These are phyloP conservation scores for Solanum lycopersicoides DNA, from an alignment of 257 asterid species.

Conservation along the genomic window DNA sequence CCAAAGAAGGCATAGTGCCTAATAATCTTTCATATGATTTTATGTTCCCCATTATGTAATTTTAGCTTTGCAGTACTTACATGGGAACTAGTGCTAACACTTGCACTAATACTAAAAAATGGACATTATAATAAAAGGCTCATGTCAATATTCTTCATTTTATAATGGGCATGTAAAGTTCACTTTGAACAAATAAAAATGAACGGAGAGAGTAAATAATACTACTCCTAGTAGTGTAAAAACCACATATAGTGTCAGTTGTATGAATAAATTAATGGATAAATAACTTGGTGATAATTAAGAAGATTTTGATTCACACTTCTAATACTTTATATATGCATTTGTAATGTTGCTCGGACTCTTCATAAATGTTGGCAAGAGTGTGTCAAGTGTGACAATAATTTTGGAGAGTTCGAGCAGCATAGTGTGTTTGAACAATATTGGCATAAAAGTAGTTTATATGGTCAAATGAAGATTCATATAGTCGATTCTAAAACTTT, in stretches of 20 bases:
- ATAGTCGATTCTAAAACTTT: background rate
- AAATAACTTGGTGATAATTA: background rate
- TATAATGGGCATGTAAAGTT: background rate
- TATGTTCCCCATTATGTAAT: constrained; percentile 15
- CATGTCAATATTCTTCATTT: background rate
- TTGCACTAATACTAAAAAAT: background rate
- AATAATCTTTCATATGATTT: background rate
- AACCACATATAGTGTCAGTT: background rate
- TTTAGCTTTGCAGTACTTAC: constrained; percentile 2
- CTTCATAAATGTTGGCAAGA: background rate
- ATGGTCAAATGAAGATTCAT: background rate
- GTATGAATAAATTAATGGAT: background rate
- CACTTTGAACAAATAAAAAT: too few relatives aligned
- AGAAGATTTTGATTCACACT: background rate
- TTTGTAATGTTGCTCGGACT: background rate
- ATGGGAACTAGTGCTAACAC: background rate
- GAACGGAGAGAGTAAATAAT: background rate
- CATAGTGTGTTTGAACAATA: background rate
- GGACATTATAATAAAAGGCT: background rate
- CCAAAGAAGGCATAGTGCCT: constrained; percentile 4
- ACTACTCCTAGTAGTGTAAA: background rate
- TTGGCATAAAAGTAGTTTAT: background rate
- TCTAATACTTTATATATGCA: background rate
- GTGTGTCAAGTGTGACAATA: background rate
- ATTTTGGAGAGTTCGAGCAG: background rate